phyloP scores from a whole-genome alignment of 208 protist genomes.

The Endotrypanum monterogeii region DNA sequence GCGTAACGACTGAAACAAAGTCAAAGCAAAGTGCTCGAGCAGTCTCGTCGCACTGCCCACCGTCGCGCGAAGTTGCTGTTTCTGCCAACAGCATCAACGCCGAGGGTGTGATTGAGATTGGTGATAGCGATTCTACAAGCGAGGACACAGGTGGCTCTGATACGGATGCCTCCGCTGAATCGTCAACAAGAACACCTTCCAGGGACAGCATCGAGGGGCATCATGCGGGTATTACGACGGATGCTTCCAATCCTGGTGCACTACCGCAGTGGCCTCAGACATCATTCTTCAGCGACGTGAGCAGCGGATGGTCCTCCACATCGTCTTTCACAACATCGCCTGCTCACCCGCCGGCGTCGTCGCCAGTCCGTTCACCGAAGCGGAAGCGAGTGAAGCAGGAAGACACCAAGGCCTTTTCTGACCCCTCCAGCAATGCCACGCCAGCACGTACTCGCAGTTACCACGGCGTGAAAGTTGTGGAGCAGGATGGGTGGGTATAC shows the following conservation, averaged over 20 bases:
- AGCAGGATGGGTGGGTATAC: conserved; percentile 69
- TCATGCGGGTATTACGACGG: background rate
- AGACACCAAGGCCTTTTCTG: background rate
- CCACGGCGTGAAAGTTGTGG: conserved; percentile 38
- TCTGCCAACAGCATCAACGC: background rate
- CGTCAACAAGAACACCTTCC: background rate
- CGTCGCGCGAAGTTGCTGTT: background rate
- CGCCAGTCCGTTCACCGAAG: background rate
- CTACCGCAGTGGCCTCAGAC: conserved; percentile 24
- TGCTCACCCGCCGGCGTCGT: background rate
- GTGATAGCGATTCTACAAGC: conserved; percentile 10
- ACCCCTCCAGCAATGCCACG: background rate
- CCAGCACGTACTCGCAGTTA: conserved; percentile 9
- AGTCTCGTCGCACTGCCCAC: background rate
- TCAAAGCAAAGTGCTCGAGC: background rate
- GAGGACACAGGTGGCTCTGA: background rate
- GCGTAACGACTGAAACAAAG: background rate
- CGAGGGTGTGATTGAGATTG: conserved; percentile 23
- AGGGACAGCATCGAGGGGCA: background rate
- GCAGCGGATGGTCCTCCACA: conserved; percentile 23
- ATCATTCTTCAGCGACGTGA: conserved; percentile 28
- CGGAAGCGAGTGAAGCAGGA: conserved; percentile 10
- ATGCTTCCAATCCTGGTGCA: background rate
- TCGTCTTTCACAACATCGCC: conserved; percentile 13
- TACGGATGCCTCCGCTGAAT: background rate